These are phyloP conservation scores for Phytophthora nicotianae DNA, from an alignment of 352 stramenopile species.

Conservation along the genomic window DNA sequence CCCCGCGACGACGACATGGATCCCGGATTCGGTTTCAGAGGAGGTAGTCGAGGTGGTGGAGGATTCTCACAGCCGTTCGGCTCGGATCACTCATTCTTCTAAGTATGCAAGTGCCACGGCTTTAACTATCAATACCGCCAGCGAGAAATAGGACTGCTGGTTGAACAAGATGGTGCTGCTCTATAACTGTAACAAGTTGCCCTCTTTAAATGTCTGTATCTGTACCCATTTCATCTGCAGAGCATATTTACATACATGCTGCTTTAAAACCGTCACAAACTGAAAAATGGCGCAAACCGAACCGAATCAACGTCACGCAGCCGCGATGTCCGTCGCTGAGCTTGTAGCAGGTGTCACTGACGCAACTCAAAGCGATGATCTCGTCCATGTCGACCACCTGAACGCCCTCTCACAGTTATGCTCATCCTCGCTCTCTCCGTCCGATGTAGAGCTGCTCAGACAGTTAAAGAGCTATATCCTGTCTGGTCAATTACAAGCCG, in stretches of 20 bases:
- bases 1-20: constrained; percentile 68
- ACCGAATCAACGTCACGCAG: not conserved
- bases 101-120: constrained; percentile 2
- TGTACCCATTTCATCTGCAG: constrained; percentile 4
- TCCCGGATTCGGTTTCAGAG: constrained; percentile 45
- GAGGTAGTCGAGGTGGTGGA: constrained; percentile 31
- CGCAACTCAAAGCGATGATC: constrained; percentile 7
- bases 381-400: constrained; percentile 12
- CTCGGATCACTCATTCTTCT: constrained; percentile 76
- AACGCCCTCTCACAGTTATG: constrained; percentile 12
- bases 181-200: not conserved
- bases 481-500: constrained; percentile 19
- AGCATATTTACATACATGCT: not conserved
- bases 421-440: not conserved
- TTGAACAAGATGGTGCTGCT: too few relatives aligned
- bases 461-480: constrained; percentile 27
- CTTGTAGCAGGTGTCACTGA: constrained; percentile 27
- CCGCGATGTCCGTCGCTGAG: constrained; percentile 17
- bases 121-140: not conserved
- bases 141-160: too few relatives aligned
- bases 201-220: constrained; percentile 6
- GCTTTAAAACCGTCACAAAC: constrained; percentile 4
- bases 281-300: not conserved
- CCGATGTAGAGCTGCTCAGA: constrained; percentile 23
- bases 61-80: constrained; percentile 60